phyloP scores from a whole-genome alignment of 139 green algal genomes.

The Pleodorina starrii region DNA sequence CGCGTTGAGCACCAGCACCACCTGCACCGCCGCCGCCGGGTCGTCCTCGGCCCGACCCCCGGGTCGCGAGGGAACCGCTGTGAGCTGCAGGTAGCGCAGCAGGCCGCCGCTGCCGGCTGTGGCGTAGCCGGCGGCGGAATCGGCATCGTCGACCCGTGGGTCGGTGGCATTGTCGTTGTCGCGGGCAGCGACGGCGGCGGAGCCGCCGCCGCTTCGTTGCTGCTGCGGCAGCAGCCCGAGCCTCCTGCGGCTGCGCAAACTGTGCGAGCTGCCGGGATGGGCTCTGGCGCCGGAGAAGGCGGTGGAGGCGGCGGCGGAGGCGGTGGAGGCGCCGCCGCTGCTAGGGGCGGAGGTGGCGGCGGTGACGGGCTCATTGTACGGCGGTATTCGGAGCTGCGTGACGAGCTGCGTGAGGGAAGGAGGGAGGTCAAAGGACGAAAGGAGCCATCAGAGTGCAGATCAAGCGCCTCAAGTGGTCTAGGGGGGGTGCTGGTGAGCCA shows the following conservation, averaged over 20 bases:
- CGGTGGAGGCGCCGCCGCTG: neutral
- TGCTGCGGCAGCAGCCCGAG: too few species aligned
- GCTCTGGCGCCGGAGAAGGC: too few species aligned
- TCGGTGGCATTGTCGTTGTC: too few species aligned
- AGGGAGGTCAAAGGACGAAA: neutral
- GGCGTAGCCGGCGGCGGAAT: neutral
- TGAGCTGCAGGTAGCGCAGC: conserved; percentile 81
- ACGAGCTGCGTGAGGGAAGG: conserved; percentile 2
- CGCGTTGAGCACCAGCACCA: conserved; percentile 73
- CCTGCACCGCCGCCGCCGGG: conserved; percentile 51
- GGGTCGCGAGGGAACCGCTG: conserved; percentile 51
- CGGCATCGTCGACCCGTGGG: neutral
- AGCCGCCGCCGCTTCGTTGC: too few species aligned
- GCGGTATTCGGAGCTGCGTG: conserved; percentile 21
- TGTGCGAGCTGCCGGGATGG: too few species aligned
- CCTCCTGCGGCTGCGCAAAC: too few species aligned
- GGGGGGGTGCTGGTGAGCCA: too few species aligned
- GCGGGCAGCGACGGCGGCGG: too few species aligned
- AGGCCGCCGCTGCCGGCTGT: too few species aligned
- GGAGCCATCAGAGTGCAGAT: neutral
- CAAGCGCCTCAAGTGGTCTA: too few species aligned
- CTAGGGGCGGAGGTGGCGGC: too few species aligned
- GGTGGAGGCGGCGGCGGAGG: too few species aligned
- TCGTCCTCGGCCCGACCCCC: conserved; percentile 52
- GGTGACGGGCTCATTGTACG: conserved; percentile 67